Base-by-base conservation (phyloP, 2,329 filamentous ascomycete species). In the Didymella exigua region DNA sequence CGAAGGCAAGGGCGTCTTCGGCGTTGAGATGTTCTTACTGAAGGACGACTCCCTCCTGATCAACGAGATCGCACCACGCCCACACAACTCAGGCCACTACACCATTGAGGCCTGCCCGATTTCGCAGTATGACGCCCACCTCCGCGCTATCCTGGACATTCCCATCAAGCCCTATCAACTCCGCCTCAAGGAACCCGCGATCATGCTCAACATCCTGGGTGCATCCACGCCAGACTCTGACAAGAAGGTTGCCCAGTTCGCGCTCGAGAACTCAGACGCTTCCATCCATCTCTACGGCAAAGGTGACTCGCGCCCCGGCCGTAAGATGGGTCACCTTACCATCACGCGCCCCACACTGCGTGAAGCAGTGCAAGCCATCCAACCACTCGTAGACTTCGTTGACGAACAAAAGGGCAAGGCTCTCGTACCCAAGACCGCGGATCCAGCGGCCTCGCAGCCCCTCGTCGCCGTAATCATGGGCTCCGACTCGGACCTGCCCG, bases 291-390 rank as follows among this genome's bases (percentile, higher is more conserved):
- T 97, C 41, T 99, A 99, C 77, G 93, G 93, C 68, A 98, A 98
- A 77, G 85, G 84, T 10, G 86, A 85, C 41, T 89, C 92, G 23
- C 90, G 92, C 66, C 91, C 90, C 4, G 89, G 91, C 29, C 88
- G 95, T 40, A 99, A 98, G 76, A 98, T 98, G 79, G 93, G 93
- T 10, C 95, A 99, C 74, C 86, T 99, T 63, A 98, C 93, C 0
- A 78, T 96, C 31, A 89, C 90, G 1, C 87, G 86, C 1, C 80
- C 84, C 11, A 86, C 84, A 0, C 86, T 93, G 70, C 78, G 83
- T 31, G 82, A 87, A 65, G 86, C 89, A n/a, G 85, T 89, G 70
- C 79, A 82, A 14, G 82, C 87, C 13, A 84, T 89, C 31, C 85
- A 89, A 46, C 86, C 86, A 2, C 82, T 97, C 19, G 85, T 96